These are phyloP conservation scores for Fusarium sp. DNA, from an alignment of 2,329 filamentous ascomycete species.

Conservation along the genomic window DNA sequence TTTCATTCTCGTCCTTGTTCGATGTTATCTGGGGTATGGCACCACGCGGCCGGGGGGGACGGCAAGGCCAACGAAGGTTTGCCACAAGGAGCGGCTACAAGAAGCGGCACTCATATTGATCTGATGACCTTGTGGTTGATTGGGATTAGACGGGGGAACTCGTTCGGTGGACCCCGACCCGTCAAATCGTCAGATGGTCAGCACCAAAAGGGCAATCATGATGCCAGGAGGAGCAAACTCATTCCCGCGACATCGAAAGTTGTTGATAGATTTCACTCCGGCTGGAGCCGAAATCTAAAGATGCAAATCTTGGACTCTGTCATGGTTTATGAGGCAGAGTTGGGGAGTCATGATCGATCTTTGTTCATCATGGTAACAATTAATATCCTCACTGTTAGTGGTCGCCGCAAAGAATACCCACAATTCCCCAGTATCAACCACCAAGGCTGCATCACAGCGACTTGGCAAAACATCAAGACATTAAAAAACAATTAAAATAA, in stretches of 20 bases:
- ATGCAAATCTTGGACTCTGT: neutral
- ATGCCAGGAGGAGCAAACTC: conserved; percentile 25
- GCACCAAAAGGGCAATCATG: conserved; percentile 31
- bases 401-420: conserved; percentile 1
- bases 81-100: neutral
- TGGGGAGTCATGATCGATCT: neutral
- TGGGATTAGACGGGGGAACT: neutral
- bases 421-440: neutral
- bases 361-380: neutral
- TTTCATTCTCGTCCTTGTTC: conserved; percentile 31
- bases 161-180: conserved; percentile 34
- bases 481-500: neutral
- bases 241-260: conserved; percentile 12
- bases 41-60: conserved; percentile 14
- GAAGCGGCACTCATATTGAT: neutral
- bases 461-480: neutral
- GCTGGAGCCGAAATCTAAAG: conserved; percentile 24
- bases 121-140: conserved; percentile 1
- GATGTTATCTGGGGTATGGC: conserved; percentile 38
- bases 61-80: neutral
- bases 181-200: conserved; percentile 32
- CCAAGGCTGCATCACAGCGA: conserved; percentile 2
- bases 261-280: conserved; percentile 15
- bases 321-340: neutral
- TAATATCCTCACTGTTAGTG: neutral